Conservation (phyloP, 495 filamentous ascomycete species). For the Gamarada debralockiae region DNA sequence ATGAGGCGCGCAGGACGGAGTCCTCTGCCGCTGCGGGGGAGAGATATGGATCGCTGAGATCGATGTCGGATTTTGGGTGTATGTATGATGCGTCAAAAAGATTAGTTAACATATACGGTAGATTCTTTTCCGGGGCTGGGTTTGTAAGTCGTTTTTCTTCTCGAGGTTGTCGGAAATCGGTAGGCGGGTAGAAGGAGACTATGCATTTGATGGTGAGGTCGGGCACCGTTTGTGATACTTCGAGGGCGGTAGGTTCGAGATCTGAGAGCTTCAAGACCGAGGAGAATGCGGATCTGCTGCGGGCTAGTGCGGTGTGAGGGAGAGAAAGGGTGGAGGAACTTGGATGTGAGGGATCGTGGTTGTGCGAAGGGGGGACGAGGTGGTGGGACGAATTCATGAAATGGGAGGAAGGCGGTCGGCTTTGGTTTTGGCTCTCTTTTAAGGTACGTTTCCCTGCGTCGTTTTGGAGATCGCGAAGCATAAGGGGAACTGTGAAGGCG, state of each 20-base stretch:
- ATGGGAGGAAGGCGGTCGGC: not conserved
- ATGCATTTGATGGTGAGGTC: slow-evolving; percentile 41
- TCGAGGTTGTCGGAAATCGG: slow-evolving; percentile 76
- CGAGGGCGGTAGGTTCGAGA: slow-evolving; percentile 37
- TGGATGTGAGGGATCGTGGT: slow-evolving; percentile 25
- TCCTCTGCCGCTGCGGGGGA: slow-evolving; percentile 59
- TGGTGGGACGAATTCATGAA: slow-evolving; percentile 2
- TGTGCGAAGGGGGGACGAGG: slow-evolving; percentile 8
- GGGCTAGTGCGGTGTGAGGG: not conserved
- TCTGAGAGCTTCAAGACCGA: slow-evolving; percentile 17
- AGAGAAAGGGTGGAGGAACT: slow-evolving; percentile 25
- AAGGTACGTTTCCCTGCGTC: slow-evolving; percentile 29
- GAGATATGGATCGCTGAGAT: slow-evolving; percentile 53
- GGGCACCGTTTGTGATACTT: slow-evolving; percentile 34
- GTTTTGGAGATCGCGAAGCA: slow-evolving; percentile 41
- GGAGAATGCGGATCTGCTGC: not conserved
- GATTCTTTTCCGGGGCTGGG: slow-evolving; percentile 30
- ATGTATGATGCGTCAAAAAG: slow-evolving; percentile 89
- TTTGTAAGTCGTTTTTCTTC: slow-evolving; percentile 66
- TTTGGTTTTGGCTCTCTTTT: slow-evolving; percentile 6
- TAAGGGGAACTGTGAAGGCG: slow-evolving; percentile 72
- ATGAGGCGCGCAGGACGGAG: slow-evolving; percentile 40
- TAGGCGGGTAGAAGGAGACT: slow-evolving; percentile 79
- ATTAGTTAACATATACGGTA: slow-evolving; percentile 46
- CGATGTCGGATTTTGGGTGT: slow-evolving; percentile 39